Evolutionary conservation across 2,329 filamentous ascomycete species (phyloP), one percentile per base, ranked within the genome.

Genomic region (Stemphylium lycopersici): DNA sequence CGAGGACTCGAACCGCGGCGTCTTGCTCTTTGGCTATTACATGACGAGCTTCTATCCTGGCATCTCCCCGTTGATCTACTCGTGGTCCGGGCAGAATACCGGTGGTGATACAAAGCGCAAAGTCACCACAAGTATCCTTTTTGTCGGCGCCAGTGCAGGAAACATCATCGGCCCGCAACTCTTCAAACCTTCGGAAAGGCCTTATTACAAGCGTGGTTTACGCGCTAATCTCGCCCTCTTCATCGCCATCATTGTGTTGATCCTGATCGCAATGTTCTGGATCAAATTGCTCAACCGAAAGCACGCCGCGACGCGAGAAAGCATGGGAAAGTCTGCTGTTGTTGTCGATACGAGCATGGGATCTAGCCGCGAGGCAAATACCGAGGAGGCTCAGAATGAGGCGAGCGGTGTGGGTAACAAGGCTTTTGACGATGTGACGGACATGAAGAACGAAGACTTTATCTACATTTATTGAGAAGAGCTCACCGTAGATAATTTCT

Each of bases 71-170:
- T 72, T 87, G 26, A 83, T 87, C 36, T 87, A 84, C 59, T 82
- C 83, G 0, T 87, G 84, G 84, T 83, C 82, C 1, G 78, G 82
- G 2, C 83, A 85, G 56, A 87, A 88, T 59, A 87, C 87, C 0
- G 87, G 83, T 0, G 87, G 87, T 1, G 86, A 90, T 65, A 90
- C 87, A 0, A 90, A 90, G 73, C 84, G 85, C 58, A 89, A 89
- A 65, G 82, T 83, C 8, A 87, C 83, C 0, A 88, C 86, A 0
- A 86, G 82, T 11, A 78, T 88, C 6, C 77, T 90, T 1, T 87
- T 90, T 63, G 80, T 90, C 41, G 85, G 86, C 4, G 83, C 86
- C 54, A 87, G 83, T 46, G 82, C 82, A 1, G 87, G 87, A 5
- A 90, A 90, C 61, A 84, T 89, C 32, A 76, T 89, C 18, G 87